Evolutionary conservation across 106 monocot species (phyloP).

Genomic region (Agapanthus africanus): DNA sequence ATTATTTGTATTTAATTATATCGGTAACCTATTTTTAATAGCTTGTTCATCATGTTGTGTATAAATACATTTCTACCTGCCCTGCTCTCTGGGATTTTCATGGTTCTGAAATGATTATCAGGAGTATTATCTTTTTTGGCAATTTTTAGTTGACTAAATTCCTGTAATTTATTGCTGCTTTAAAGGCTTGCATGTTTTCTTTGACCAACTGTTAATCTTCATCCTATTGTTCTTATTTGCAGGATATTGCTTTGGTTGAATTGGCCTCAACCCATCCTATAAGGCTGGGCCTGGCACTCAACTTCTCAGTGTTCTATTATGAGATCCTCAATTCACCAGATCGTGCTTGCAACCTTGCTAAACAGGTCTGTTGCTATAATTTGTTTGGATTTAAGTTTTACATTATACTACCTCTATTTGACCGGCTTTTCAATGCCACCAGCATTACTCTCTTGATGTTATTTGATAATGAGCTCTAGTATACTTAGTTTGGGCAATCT

Average conservation of each 20-base stretch:
- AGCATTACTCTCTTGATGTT: too few species aligned
- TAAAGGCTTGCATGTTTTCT: too few species aligned
- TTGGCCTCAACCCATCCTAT: conserved; percentile 8
- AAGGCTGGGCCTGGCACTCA: conserved; percentile 7
- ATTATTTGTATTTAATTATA: too few species aligned
- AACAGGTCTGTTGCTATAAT: background rate
- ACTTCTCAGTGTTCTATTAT: conserved; percentile 11
- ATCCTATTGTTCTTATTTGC: background rate
- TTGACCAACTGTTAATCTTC: too few species aligned
- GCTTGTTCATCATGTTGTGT: too few species aligned
- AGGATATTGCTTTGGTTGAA: conserved; percentile 9
- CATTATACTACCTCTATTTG: background rate
- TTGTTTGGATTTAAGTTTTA: background rate
- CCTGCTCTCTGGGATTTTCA: background rate
- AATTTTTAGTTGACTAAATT: too few species aligned
- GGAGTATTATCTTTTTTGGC: too few species aligned
- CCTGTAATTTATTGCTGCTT: too few species aligned
- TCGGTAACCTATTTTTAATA: too few species aligned
- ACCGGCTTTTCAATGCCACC: background rate
- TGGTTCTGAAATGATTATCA: too few species aligned
- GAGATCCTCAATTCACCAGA: conserved; percentile 10
- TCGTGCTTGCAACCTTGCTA: conserved; percentile 5
- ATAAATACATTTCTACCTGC: background rate
- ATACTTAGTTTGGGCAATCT: too few species aligned
- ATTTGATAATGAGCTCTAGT: too few species aligned